Conservation (phyloP, 371 early-diverging fungal species). For the Mortierella sp. region DNA sequence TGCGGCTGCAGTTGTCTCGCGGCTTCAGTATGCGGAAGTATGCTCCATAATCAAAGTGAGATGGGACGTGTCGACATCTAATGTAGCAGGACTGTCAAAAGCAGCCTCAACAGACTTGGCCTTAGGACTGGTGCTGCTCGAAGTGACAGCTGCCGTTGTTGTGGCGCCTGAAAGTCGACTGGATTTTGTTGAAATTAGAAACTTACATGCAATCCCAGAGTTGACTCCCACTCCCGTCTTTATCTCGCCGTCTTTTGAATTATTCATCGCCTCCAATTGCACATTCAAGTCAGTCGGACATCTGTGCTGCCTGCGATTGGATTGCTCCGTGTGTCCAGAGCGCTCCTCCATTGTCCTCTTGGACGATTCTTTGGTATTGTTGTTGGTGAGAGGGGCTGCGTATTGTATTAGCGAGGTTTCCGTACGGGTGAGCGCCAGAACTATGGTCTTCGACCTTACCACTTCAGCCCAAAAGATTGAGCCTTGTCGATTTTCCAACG, state of each 20-base stretch:
- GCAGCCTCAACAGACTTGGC: too few species aligned
- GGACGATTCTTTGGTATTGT: background rate
- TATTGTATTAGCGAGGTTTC: background rate
- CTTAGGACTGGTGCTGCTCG: too few species aligned
- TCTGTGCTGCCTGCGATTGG: slow-evolving; percentile 5
- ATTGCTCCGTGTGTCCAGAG: slow-evolving; percentile 2
- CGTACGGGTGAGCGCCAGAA: slow-evolving; percentile 1
- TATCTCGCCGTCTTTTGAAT: background rate
- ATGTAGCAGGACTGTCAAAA: too few species aligned
- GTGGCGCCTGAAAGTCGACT: too few species aligned
- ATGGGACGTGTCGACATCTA: too few species aligned
- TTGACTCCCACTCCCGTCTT: background rate
- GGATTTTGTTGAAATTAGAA: background rate
- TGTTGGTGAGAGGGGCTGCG: background rate
- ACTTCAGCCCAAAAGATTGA: background rate
- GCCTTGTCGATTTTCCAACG: background rate
- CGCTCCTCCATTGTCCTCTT: slow-evolving; percentile 11
- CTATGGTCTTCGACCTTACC: background rate
- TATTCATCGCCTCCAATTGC: slow-evolving; percentile 5
- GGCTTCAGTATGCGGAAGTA: too few species aligned
- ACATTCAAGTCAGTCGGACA: slow-evolving; percentile 9
- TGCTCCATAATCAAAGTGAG: too few species aligned
- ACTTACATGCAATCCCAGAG: background rate
- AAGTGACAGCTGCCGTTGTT: too few species aligned
- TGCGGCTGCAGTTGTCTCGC: too few species aligned